Evolutionary conservation across 2,329 filamentous ascomycete genomes (phyloP).

Genomic region (Colletotrichum cuscutae): DNA sequence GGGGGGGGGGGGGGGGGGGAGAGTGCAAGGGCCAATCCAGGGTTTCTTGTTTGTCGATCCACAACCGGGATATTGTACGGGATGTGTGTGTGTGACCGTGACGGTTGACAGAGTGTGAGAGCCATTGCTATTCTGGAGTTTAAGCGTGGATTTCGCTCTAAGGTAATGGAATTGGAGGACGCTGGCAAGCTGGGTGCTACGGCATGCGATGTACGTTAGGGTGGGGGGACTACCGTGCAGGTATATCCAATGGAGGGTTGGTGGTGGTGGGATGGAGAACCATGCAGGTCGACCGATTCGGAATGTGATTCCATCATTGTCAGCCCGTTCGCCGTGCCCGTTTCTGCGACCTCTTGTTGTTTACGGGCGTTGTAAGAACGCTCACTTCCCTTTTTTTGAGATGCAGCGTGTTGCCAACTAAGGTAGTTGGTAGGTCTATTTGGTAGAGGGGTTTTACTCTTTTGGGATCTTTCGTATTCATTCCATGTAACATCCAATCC

Average conservation of each 20-base stretch:
- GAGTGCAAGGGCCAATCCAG: neutral
- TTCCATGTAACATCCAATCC: neutral
- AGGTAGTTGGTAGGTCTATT: neutral
- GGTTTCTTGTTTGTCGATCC: neutral
- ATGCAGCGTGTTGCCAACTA: neutral
- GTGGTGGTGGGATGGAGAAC: neutral
- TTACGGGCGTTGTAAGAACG: neutral
- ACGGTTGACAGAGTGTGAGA: neutral
- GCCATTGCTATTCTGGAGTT: neutral
- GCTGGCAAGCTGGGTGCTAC: too few species aligned
- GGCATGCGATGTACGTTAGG: neutral
- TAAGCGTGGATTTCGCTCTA: neutral
- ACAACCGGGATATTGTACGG: neutral
- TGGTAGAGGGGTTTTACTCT: neutral
- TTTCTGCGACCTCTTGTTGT: neutral
- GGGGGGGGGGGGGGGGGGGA: too few species aligned
- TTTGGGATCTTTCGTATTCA: neutral
- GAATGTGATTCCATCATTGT: neutral
- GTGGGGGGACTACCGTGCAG: neutral
- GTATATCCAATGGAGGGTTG: neutral
- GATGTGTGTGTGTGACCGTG: neutral
- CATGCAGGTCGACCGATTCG: slow-evolving; percentile 17
- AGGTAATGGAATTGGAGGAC: too few species aligned
- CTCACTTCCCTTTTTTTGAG: neutral
- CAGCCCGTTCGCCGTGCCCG: neutral